Conservation (phyloP, 2,329 filamentous ascomycete genomes). For the Fusarium miscanthi region DNA sequence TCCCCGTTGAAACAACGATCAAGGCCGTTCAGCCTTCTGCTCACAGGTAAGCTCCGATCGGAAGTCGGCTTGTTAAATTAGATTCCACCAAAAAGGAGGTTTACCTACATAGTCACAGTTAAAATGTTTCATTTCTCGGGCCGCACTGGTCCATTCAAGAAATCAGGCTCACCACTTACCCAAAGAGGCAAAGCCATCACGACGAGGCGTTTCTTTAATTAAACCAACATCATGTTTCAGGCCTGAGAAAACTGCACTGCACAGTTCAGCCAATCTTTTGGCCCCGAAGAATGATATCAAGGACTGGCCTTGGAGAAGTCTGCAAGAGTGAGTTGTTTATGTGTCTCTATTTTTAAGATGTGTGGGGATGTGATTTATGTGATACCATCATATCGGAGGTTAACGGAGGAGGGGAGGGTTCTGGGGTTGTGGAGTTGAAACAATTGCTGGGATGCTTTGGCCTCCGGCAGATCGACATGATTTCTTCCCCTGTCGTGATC, state of each 20-base stretch:
- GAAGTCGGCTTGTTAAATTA: slow-evolving; percentile 2
- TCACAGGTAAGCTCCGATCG: neutral
- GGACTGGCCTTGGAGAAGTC: slow-evolving; percentile 9
- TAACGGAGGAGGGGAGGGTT: neutral
- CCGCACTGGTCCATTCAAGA: slow-evolving; percentile 7
- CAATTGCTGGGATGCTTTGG: slow-evolving; percentile 8
- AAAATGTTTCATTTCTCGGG: slow-evolving; percentile 26
- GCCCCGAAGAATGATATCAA: neutral
- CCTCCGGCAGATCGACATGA: slow-evolving; percentile 30
- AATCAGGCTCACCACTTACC: slow-evolving; percentile 7
- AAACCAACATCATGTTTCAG: slow-evolving; percentile 21
- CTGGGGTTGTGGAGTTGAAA: slow-evolving; percentile 9
- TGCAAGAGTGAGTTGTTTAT: slow-evolving; percentile 1
- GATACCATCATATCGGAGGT: neutral
- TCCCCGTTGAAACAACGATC: neutral
- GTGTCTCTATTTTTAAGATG: neutral
- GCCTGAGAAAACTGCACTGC: slow-evolving; percentile 3
- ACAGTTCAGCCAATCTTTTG: neutral
- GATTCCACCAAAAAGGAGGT: slow-evolving; percentile 4
- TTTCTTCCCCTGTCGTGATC: neutral
- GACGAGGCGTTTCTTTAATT: slow-evolving; percentile 29
- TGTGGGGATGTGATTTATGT: neutral
- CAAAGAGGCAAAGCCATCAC: neutral
- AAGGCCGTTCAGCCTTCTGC: neutral
- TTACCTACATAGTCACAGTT: neutral